Base-by-base conservation (phyloP, 2,329 filamentous ascomycete species). In the Xylaria sp. region DNA sequence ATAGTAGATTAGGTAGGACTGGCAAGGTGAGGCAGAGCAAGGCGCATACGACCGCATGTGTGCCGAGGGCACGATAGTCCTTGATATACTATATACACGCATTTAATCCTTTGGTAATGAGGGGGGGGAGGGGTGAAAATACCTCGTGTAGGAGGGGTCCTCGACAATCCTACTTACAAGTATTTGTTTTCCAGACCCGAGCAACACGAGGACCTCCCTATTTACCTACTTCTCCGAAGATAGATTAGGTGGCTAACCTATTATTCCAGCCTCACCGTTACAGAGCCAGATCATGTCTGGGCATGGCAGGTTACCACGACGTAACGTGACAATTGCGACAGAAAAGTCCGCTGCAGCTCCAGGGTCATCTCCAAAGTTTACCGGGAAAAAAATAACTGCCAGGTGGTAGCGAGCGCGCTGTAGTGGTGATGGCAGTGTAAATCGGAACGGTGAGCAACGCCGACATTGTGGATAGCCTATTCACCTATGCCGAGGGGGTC, bases 311-410 rank as follows among this genome's bases (percentile, higher is more conserved):
- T 22, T 38, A 27, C 61, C 29, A 47, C 55, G 33, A 61, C n/a
- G 65, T 64, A 64, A 67, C 65, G 65, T 67, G 50, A 51, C 22
- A 67, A 39, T 15, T 51, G 50, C 36, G n/a, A 47, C 31, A 22
- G 31, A 13, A 36, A 22, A 47, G 47, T 20, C 39, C 45, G 50
- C 53, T 33, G 53, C 49, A 13, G 13, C 25, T 25, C 22, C 25
- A 58, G 39, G 3, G 45, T 25, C 31, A 27, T 47, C 20, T 60
- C 61, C 15, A 51, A 61, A 56, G 61, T n/a, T n/a, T n/a, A 61
- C 45, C 33, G 61, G 50, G 25, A 50, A 50, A 22, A 36, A 25
- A 31, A 45, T 51, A 15, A 17, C 22, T 45, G 51, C 45, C 29
- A 51, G 33, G 53, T 50, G 15, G 15, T 22, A 42, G 47, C 51